Base-by-base conservation (phyloP, 805 yeast species). In the Kockiozyma suomiensis region DNA sequence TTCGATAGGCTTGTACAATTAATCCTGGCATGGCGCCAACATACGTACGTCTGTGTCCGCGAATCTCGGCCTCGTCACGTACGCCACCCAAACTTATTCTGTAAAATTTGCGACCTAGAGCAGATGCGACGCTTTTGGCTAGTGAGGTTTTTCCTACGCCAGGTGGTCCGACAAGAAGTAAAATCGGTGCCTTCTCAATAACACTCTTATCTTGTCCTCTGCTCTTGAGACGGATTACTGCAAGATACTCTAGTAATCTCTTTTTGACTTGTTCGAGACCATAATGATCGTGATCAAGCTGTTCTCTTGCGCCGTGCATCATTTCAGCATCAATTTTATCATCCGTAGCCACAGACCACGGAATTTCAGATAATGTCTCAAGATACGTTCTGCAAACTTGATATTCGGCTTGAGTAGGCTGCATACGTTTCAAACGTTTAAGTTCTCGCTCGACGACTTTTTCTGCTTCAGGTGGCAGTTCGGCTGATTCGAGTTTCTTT, bases 11-110 rank as follows among this genome's bases (percentile, higher is more conserved):
- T 73, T 86, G 92, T 32, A 88, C 81, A 28, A 90, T 76, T 48
- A 87, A 76, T 7, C 97, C 97, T 0, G 96, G 96, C 88, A 89
- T 86, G 1, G 96, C 90, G 5, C 97, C 97, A 40, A 90, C 92
- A 71, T 90, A 90, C 0, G 97, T 90, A 69, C 97, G 80, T 72
- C 97, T 79, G 72, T 90, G 97, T 1, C 97, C 97, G 63, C 96
- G 80, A 57, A 90, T 86, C 67, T 90, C 97, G 2, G 94, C 87
- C 73, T 90, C 96, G 70, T 90, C 96, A 64, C 87, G 85, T 46
- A 90, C 82, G 41, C 97, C 97, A 28, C 97, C 97, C 1, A 90
- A 79, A 1, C 96, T 87, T 17, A 90, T 80, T 43, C 96, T 78
- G 71, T 89, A 93, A 72, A 89, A 87, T 60, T 84, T 82, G 49